Conservation (phyloP, 208 protist genomes). For the Acanthamoeba castellanii region DNA sequence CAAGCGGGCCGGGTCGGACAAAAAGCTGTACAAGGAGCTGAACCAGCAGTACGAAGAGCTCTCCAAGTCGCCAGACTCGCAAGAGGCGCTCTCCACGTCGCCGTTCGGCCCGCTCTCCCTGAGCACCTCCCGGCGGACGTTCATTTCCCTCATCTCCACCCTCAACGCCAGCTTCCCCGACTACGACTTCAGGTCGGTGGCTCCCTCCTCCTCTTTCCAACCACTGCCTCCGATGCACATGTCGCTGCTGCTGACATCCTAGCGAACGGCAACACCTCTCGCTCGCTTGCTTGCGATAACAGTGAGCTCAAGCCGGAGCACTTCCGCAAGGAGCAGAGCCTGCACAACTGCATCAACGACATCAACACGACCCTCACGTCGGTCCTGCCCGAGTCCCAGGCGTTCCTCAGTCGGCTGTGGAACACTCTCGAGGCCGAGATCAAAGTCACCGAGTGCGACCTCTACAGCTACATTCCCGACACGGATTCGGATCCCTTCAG, state of each 20-base stretch:
- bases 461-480: conserved; percentile 66
- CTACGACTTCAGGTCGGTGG: conserved; percentile 60
- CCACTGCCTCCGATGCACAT: neutral
- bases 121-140: conserved; percentile 62
- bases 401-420: conserved; percentile 23
- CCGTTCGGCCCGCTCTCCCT: conserved; percentile 61
- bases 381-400: conserved; percentile 30
- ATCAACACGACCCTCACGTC: conserved; percentile 54
- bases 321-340: conserved; percentile 60
- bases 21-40: conserved; percentile 67
- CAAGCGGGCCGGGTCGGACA: conserved; percentile 60
- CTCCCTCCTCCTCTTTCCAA: neutral
- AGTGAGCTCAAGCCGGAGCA: conserved; percentile 63
- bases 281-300: too few relatives aligned
- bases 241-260: too few relatives aligned
- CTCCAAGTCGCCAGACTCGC: conserved; percentile 26
- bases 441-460: conserved; percentile 35
- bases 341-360: conserved; percentile 55
- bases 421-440: conserved; percentile 56
- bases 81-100: conserved; percentile 48
- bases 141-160: conserved; percentile 68
- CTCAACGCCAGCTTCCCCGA: conserved; percentile 67
- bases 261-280: too few relatives aligned
- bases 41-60: conserved; percentile 69
- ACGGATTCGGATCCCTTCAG: conserved; percentile 65